A percentile compares a stretch with the other conserved stretches of the same genome.
Conservation (phyloP, 2,329 filamentous ascomycete genomes). For the Pseudocercospora musae region DNA sequence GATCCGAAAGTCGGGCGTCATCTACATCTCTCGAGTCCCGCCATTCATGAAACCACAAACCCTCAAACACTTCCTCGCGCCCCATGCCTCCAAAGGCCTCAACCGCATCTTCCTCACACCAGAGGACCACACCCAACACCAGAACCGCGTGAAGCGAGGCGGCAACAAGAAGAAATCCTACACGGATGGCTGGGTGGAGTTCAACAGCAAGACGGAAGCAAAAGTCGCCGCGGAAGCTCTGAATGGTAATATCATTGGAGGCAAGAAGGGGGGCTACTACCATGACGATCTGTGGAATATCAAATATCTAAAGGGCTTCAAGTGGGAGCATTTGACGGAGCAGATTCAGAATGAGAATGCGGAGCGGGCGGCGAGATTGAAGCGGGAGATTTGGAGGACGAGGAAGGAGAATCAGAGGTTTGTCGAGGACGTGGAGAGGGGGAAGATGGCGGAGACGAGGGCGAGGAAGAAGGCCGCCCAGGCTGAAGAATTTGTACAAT, state of each 20-base stretch:
- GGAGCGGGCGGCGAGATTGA: constrained; percentile 69
- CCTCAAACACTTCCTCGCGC: constrained; percentile 69
- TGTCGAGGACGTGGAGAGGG: constrained; percentile 72
- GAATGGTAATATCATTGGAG: constrained; percentile 74
- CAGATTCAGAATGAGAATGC: constrained; percentile 80
- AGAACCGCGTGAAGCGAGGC: constrained; percentile 65
- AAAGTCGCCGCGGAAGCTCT: constrained; percentile 72
- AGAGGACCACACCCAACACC: constrained; percentile 65
- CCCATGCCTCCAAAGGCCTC: constrained; percentile 63
- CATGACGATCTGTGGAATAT: constrained; percentile 85
- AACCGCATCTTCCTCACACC: constrained; percentile 77
- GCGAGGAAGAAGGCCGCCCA: constrained; percentile 47
- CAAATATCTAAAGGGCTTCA: constrained; percentile 77
- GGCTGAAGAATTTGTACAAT: too few relatives aligned
- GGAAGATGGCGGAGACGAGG: constrained; percentile 75
- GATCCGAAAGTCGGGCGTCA: constrained; percentile 70
- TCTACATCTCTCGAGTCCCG: constrained; percentile 79
- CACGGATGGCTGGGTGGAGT: constrained; percentile 85
- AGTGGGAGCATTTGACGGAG: constrained; percentile 69
- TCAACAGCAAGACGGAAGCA: constrained; percentile 70
- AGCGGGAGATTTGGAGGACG: constrained; percentile 72
- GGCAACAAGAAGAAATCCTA: constrained; percentile 82
- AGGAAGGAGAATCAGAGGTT: constrained; percentile 79
- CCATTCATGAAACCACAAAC: constrained; percentile 86
- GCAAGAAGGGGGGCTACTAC: constrained; percentile 80